phyloP scores from a whole-genome alignment of 805 yeast genomes.

The Starmerella floris region DNA sequence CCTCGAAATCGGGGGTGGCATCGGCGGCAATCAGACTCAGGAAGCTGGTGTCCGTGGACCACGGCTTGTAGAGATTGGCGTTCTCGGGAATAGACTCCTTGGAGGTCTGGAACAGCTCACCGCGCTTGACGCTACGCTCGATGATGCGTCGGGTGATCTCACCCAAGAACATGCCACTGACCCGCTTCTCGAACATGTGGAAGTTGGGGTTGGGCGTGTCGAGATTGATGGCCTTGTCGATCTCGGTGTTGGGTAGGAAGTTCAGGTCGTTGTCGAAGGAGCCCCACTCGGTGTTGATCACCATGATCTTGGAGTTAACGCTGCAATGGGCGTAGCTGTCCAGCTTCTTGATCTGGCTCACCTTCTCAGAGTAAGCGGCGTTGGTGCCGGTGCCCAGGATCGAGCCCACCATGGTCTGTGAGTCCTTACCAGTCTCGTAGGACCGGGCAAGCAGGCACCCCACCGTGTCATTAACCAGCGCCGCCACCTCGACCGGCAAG shows the following conservation, averaged over 20 bases:
- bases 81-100: constrained; percentile 24
- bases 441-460: constrained; percentile 86
- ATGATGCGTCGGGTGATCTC: constrained; percentile 68
- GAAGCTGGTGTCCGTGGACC: constrained; percentile 70
- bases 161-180: constrained; percentile 86
- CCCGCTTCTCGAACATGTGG: constrained; percentile 87
- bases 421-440: constrained; percentile 53
- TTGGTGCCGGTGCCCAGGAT: constrained; percentile 97
- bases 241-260: constrained; percentile 63
- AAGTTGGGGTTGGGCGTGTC: constrained; percentile 68
- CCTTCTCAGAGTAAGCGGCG: constrained; percentile 78
- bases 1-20: constrained; percentile 47
- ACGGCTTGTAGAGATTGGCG: constrained; percentile 37
- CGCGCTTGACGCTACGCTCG: constrained; percentile 45
- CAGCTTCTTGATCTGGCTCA: constrained; percentile 55
- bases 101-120: constrained; percentile 37
- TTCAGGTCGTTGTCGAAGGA: constrained; percentile 78
- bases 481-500: constrained; percentile 53
- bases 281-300: constrained; percentile 95
- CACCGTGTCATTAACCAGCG: constrained; percentile 90
- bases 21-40: constrained; percentile 78
- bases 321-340: constrained; percentile 34
- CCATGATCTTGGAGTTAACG: constrained; percentile 41
- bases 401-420: constrained; percentile 73
- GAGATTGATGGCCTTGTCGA: constrained; percentile 59